These are phyloP conservation scores for Wickerhamomyces hampshirensis DNA, from an alignment of 805 yeast species.

Conservation along the genomic window DNA sequence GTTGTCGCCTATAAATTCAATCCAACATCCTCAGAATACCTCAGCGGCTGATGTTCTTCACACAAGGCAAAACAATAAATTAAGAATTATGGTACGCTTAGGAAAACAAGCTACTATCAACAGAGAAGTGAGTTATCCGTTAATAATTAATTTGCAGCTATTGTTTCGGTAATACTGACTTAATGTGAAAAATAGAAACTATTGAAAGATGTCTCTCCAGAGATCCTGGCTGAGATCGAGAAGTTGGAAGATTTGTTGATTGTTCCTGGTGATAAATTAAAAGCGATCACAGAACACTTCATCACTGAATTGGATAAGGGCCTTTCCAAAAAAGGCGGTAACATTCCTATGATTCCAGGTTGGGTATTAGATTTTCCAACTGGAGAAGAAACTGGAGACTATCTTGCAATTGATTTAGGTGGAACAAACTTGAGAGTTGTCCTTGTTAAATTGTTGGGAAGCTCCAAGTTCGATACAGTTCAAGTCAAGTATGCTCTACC, in stretches of 20 bases:
- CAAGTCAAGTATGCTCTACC: constrained; percentile 88
- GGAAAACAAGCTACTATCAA: constrained; percentile 1
- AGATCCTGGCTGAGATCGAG: constrained; percentile 52
- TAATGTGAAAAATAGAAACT: constrained; percentile 8
- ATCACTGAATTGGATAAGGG: constrained; percentile 79
- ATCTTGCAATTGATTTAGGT: constrained; percentile 91
- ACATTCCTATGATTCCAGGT: constrained; percentile 94
- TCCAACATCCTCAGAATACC: not conserved
- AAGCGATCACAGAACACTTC: constrained; percentile 69
- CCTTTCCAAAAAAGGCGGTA: constrained; percentile 67
- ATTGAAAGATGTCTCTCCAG: constrained; percentile 52
- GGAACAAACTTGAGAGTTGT: constrained; percentile 96
- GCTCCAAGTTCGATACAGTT: constrained; percentile 75
- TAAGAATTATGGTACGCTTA: not conserved
- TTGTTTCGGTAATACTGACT: not conserved
- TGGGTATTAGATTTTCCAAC: constrained; percentile 95
- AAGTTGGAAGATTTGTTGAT: constrained; percentile 58
- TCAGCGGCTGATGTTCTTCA: not conserved
- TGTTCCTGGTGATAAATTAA: constrained; percentile 55
- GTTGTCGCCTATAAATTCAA: not conserved
- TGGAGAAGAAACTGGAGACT: constrained; percentile 87
- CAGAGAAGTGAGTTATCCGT: constrained; percentile 17
- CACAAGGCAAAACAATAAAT: not conserved
- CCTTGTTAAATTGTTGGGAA: constrained; percentile 77
- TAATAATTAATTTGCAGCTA: not conserved